Percentiles rank a stretch among this genome's conserved stretches.
Conservation (phyloP, 306 rosid species). For the Quercus parvula region DNA sequence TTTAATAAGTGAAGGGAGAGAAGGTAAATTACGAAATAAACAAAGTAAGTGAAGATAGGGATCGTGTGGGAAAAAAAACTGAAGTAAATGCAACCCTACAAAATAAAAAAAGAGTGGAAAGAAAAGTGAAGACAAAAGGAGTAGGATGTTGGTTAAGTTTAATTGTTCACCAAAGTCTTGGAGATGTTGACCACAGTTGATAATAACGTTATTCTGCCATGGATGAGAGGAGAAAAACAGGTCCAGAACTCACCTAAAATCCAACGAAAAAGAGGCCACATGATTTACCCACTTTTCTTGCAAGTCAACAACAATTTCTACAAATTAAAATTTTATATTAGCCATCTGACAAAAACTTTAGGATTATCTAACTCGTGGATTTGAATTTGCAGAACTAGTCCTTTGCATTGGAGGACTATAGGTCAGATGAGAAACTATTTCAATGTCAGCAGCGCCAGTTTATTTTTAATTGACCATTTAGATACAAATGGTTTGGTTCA, state of each 20-base stretch:
- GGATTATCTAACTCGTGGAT: not conserved
- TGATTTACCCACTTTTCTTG: conserved; percentile 5
- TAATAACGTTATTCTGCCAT: not conserved
- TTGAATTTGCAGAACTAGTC: not conserved
- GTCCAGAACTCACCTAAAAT: conserved; percentile 15
- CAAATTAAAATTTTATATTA: not conserved
- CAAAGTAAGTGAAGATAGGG: too few species aligned
- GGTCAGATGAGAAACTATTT: not conserved
- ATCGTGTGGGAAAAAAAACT: too few species aligned
- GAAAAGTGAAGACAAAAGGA: too few species aligned
- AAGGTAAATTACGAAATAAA: too few species aligned
- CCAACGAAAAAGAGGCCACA: not conserved
- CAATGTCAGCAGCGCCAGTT: not conserved
- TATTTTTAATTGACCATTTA: too few species aligned
- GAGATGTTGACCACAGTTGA: not conserved
- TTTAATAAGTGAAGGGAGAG: too few species aligned
- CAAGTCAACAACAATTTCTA: conserved; percentile 20
- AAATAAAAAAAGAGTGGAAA: too few species aligned
- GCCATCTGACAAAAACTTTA: not conserved
- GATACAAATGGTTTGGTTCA: too few species aligned
- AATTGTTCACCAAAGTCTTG: not conserved
- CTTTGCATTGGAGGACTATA: not conserved
- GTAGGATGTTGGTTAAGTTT: too few species aligned
- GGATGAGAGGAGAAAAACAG: not conserved
- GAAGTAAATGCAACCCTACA: too few species aligned